Evolutionary conservation across 2,329 filamentous ascomycete species (phyloP), one percentile per base, ranked within the genome.

Genomic region (Aphanocladium album): DNA sequence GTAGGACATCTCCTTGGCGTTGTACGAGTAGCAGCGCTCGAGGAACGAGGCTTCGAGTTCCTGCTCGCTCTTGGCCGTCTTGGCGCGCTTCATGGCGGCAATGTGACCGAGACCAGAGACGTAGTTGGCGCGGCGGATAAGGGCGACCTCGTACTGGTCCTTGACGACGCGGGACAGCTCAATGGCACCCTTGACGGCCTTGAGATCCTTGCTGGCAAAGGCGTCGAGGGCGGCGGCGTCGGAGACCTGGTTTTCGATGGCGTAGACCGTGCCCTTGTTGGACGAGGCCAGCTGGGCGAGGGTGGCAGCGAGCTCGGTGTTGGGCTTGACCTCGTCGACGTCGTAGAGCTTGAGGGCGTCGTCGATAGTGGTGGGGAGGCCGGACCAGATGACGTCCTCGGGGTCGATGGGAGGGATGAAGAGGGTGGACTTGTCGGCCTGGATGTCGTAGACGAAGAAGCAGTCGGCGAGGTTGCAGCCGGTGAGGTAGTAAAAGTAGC

Each of bases 401-500:
- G 91, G 84, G 67, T 96, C 87, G 68, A 93, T 84, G 17, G 92
- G 90, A 2, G 95, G 93, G 68, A 99, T 93, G 77, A 93, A 99
- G 53, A 99, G 85, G 2, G 88, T 96, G 45, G 93, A 84, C 67
- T 86, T 85, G 65, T 86, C 83, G 52, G 84, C 81, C 50, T 83
- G 79, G 61, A 96, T 88, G 65, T 96, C 88, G 79, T 97, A 96
- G 60, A 88, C 83, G 62, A 91, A 83, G 71, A 88, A 87, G 68
- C 89, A 89, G 74, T 97, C 92, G 62, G 93, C 84, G 33, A 96
- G 81, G 64, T 87, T 83, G 71, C 80, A 96, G 67, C 95, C 95
- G 25, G 91, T 93, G 49, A 98, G 81, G 76, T 99, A 99, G 83
- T 90, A 97, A 79, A 99, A 99, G 74, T 87, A 90, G 60, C 95